Conservation (phyloP, 2,329 filamentous ascomycete species). For the Septoria linicola region DNA sequence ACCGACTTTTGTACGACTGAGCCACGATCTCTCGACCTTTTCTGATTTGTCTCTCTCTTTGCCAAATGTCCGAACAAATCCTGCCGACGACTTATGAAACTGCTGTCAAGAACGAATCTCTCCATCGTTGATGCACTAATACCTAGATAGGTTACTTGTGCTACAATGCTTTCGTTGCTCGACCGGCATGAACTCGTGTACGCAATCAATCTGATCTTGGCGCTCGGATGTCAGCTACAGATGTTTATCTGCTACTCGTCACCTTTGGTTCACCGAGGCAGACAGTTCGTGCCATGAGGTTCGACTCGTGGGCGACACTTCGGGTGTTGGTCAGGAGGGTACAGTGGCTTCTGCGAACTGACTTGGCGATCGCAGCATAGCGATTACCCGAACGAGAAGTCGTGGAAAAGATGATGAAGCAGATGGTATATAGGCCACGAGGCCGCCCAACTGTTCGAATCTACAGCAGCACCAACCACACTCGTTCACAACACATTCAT, state of each 20-base stretch:
- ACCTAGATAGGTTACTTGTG: background rate
- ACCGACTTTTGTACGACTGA: no score
- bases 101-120: no score
- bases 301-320: background rate
- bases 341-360: background rate
- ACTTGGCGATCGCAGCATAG: background rate
- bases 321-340: background rate
- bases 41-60: no score
- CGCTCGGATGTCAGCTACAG: background rate
- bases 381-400: background rate
- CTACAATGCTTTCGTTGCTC: background rate
- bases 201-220: background rate
- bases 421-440: conserved; percentile 1
- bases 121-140: background rate
- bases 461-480: conserved; percentile 1
- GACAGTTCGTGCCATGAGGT: background rate
- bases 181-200: background rate
- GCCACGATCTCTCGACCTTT: no score
- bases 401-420: background rate
- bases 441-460: background rate
- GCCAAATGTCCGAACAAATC: no score
- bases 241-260: background rate
- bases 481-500: conserved; percentile 5
- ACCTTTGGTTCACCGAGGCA: background rate
- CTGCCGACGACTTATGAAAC: no score